Evolutionary conservation across 495 filamentous ascomycete genomes (phyloP), one percentile per base, ranked within the genome.

Genomic region (Penicillium lividum): DNA sequence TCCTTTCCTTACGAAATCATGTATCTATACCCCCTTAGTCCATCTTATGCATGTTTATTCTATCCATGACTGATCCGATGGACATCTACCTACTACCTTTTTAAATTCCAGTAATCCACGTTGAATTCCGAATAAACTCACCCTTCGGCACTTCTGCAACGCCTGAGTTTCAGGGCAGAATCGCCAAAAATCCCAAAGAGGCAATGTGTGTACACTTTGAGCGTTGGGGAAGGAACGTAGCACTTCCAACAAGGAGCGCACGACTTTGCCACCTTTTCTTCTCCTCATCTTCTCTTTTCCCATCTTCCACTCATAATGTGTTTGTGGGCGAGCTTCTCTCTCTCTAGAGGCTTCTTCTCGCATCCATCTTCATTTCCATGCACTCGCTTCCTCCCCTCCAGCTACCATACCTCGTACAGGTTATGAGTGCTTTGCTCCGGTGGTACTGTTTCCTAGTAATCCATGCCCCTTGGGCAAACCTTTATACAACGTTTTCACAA

Each of bases 21-120:
- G 59, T 66, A 61, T 64, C 59, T 68, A 64, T 70, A 71, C 69
- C 68, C 65, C 67, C 33, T 53, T 61, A 56, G 54, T 58, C 53
- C 16, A 54, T 38, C 22, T 25, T 54, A 28, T 25, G 34, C 36
- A 28, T 53, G n/a, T 16, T 27, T 5, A 9, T 29, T 25, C 28
- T 15, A 50, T 31, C 7, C 47, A 28, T 22, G 6, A 50, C n/a
- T 50, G 22, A 36, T 13, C 9, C 47, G 33, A 16, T 28, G 5
- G 13, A 50, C 33, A 36, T 36, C 6, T 34, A 36, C 33, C 10
- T 36, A 36, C 33, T 11, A 36, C 10, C 1, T 13, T 9, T 11
- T 10, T 36, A 0, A 8, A 36, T 36, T 36, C 30, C 3, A 36
- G 33, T 4, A 36, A 11, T 9, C 8, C 9, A 11, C 4, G 33